Evolutionary conservation across 1,284 basidiomycete species (phyloP).

Genomic region (Cryptococcus amylolentus): DNA sequence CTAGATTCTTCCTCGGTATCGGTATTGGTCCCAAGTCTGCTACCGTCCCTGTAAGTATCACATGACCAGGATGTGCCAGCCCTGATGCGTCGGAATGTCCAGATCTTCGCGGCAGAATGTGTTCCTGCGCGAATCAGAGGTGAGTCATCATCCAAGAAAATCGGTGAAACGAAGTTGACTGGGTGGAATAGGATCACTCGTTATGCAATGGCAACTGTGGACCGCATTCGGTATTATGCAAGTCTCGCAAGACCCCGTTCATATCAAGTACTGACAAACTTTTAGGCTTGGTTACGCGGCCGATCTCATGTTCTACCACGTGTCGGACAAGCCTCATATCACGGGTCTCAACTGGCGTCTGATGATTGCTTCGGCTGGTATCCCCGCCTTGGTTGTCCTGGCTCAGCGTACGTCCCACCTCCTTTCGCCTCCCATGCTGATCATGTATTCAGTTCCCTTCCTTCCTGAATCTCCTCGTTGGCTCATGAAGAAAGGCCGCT

Average conservation of each 20-base stretch:
- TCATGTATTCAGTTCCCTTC: constrained; percentile 51
- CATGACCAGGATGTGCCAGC: too few species aligned
- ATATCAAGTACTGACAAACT: background rate
- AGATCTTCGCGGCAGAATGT: constrained; percentile 39
- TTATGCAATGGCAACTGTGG: constrained; percentile 49
- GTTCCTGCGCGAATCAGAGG: constrained; percentile 45
- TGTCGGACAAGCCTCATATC: constrained; percentile 16
- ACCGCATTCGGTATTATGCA: constrained; percentile 51
- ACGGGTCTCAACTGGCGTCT: constrained; percentile 49
- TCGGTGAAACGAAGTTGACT: too few species aligned
- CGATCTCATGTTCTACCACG: constrained; percentile 6
- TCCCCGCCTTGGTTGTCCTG: constrained; percentile 1
- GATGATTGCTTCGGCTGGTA: constrained; percentile 47
- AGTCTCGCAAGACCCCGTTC: too few species aligned
- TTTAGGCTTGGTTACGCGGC: constrained; percentile 21
- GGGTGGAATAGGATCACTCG: constrained; percentile 53
- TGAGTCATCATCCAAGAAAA: too few species aligned
- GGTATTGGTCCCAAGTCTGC: constrained; percentile 51
- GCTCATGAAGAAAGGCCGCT: constrained; percentile 66
- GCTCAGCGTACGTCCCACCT: background rate
- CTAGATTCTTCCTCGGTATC: constrained; percentile 48
- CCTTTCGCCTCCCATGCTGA: constrained; percentile 44
- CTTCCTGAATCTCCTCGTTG: constrained; percentile 65
- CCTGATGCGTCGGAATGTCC: constrained; percentile 4
- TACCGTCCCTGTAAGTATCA: constrained; percentile 43